Evolutionary conservation across 129 eudicot genomes (phyloP), one percentile per base, ranked within the genome.

Genomic region (Kitagawia praeruptora): DNA sequence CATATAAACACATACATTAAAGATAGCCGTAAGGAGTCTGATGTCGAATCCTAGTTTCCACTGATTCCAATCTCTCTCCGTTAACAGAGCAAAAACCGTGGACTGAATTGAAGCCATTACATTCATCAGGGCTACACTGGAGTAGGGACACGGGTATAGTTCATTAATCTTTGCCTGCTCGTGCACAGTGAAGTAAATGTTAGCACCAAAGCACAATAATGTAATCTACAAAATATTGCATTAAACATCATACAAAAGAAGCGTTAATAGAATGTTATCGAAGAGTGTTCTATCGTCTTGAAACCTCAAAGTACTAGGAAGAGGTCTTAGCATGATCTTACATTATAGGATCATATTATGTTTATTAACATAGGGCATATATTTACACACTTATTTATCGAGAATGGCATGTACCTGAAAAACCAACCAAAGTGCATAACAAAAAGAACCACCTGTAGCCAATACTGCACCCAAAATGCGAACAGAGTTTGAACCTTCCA

Each of bases 111-210:
- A 6, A 19, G 67, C 67, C 67, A 58, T 58, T 21, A 2, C 19
- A 58, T 21, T 58, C 31, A 58, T 58, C 23, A 58, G 9, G 2
- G 31, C 72, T 67, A 14, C 4, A 37, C 75, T 73, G 2, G 89
- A 81, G 67, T 85, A 88, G 42, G 81, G 86, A 41, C 81, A 83
- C 1, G 89, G 92, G 47, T 81, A 83, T 23, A 8, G 39, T 63
- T 54, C 69, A 7, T 77, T 66, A 67, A 87, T 83, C 74, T 86
- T 85, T 31, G 87, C 84, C 92, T 66, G 37, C 37, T 25, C 27
- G 4, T 64, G 0, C 70, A 27, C 28, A 64, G 28, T 25, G 3
- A 66, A 2, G 37, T 27, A 12, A 31, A 66, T 28, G 34, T 23
- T 64, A 64, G 34, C 39, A 12, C 5, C 13, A 10, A 21, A 2